phyloP scores from a whole-genome alignment of 1,139 yeast species.

The Kodamaea plutei region DNA sequence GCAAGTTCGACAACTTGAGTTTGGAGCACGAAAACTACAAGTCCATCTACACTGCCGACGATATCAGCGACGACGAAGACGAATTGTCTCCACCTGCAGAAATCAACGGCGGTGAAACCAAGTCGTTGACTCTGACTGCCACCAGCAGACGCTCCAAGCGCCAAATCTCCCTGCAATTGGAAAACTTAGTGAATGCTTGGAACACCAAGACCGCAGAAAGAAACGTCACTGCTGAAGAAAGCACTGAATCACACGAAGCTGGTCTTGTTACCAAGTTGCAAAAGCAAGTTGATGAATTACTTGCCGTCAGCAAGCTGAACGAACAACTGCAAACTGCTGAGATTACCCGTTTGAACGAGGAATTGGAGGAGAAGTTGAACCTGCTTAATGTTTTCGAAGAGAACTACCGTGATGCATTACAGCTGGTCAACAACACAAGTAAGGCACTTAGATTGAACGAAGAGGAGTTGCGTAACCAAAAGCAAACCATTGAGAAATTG shows the following conservation, averaged over 20 bases:
- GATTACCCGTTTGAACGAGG: constrained; percentile 33
- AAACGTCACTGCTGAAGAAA: constrained; percentile 2
- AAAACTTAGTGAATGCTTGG: constrained; percentile 38
- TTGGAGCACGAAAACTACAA: constrained; percentile 44
- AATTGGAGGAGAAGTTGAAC: constrained; percentile 26
- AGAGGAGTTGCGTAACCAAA: constrained; percentile 61
- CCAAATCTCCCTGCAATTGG: constrained; percentile 39
- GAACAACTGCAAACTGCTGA: constrained; percentile 31
- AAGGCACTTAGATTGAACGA: constrained; percentile 72
- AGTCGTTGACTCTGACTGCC: constrained; percentile 27
- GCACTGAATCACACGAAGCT: constrained; percentile 3
- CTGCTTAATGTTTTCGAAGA: constrained; percentile 42
- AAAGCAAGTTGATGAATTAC: constrained; percentile 45
- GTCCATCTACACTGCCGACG: constrained; percentile 34
- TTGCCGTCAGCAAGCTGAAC: constrained; percentile 36
- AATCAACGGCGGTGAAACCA: constrained; percentile 12
- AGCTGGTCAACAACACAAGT: constrained; percentile 69
- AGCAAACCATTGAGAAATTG: constrained; percentile 52
- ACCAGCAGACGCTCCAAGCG: constrained; percentile 24
- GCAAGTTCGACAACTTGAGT: constrained; percentile 40
- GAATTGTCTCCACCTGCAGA: constrained; percentile 11
- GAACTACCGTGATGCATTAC: constrained; percentile 67
- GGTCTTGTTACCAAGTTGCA: constrained; percentile 40
- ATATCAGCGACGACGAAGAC: constrained; percentile 27
- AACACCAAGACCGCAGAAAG: constrained; percentile 11